A percentile compares a stretch with the other conserved stretches of the same genome.
Evolutionary conservation across 371 early-diverging fungal species (phyloP).

Genomic region (Basidiobolus heterosporus): DNA sequence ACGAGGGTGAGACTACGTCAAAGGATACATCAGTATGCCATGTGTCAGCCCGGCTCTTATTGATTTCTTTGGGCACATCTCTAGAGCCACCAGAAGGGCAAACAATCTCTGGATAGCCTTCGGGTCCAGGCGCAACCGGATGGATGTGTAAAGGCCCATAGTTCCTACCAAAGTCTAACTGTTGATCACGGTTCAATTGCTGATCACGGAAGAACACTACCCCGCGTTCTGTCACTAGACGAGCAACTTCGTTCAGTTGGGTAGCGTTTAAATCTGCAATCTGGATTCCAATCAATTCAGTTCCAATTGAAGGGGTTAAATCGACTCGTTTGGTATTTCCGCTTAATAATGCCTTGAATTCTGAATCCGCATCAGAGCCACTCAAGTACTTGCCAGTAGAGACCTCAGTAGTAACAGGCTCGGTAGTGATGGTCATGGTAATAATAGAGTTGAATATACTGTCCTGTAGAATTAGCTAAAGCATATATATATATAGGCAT

Average conservation of each 20-base stretch:
- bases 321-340: constrained; percentile 38
- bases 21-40: constrained; percentile 45
- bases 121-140: constrained; percentile 18
- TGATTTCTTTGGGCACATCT: constrained; percentile 1
- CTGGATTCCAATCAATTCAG: constrained; percentile 45
- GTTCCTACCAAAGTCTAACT: constrained; percentile 24
- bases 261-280: constrained; percentile 27
- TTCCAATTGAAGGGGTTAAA: constrained; percentile 41
- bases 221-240: constrained; percentile 34
- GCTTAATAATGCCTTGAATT: constrained; percentile 31
- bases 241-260: constrained; percentile 31
- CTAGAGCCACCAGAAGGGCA: constrained; percentile 12
- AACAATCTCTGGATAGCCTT: constrained; percentile 13
- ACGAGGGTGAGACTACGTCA: constrained; percentile 33
- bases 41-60: constrained; percentile 9
- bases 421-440: too few relatives aligned
- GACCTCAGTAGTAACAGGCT: too few relatives aligned
- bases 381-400: too few relatives aligned
- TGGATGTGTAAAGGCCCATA: constrained; percentile 38
- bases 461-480: too few relatives aligned
- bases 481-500: too few relatives aligned
- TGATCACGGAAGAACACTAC: constrained; percentile 44
- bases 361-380: constrained; percentile 22
- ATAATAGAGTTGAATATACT: too few relatives aligned
- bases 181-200: constrained; percentile 26